A percentile compares a stretch with the other conserved stretches of the same genome.
Conservation (phyloP, 1,139 yeast species). For the Suhomyces yuchorum region DNA sequence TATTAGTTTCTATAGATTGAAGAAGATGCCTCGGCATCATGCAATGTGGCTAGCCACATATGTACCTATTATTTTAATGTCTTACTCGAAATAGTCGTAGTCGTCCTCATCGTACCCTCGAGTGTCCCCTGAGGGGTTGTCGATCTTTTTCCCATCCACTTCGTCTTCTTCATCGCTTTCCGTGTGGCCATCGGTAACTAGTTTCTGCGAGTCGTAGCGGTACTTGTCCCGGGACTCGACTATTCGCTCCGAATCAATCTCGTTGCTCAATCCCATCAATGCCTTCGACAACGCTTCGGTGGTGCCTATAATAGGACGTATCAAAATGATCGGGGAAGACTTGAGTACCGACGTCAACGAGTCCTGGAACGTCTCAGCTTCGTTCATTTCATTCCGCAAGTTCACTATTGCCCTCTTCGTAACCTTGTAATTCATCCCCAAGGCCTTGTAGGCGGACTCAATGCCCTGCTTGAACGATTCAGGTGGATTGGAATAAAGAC, state of each 20-base stretch:
- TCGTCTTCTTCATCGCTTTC: slow-evolving; percentile 11
- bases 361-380: slow-evolving; percentile 64
- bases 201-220: slow-evolving; percentile 7
- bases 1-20: not conserved
- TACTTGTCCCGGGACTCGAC: slow-evolving; percentile 40
- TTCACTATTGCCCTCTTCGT: slow-evolving; percentile 66
- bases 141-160: not conserved
- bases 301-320: slow-evolving; percentile 89
- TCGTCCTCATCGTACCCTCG: slow-evolving; percentile 5
- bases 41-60: not conserved
- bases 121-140: not conserved
- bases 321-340: slow-evolving; percentile 77
- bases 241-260: slow-evolving; percentile 62
- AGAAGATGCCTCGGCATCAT: not conserved
- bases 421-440: slow-evolving; percentile 66
- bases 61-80: not conserved
- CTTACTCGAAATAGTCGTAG: slow-evolving; percentile 9
- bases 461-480: slow-evolving; percentile 69
- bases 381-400: slow-evolving; percentile 62
- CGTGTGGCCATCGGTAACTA: slow-evolving; percentile 1
- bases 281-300: slow-evolving; percentile 87
- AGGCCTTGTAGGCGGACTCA: slow-evolving; percentile 66
- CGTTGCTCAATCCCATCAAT: slow-evolving; percentile 80
- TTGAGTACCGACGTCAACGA: slow-evolving; percentile 69
- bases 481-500: slow-evolving; percentile 88